A percentile compares a stretch with the other conserved stretches of the same genome.
Conservation (phyloP, 2,329 filamentous ascomycete species). For the Phaeoacremonium minimum region DNA sequence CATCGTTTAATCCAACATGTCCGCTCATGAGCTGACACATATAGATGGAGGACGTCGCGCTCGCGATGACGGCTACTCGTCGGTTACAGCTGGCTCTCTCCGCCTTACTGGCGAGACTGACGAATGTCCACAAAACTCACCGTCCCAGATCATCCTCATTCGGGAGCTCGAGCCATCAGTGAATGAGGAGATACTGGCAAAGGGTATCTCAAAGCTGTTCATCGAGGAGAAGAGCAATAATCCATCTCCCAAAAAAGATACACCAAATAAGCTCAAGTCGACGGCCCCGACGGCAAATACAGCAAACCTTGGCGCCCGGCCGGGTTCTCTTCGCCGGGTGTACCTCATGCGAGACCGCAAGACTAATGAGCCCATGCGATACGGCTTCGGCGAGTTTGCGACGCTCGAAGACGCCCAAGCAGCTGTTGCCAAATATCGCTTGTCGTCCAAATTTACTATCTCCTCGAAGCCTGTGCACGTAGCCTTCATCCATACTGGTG, state of each 20-base stretch:
- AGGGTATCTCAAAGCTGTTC: slow-evolving; percentile 70
- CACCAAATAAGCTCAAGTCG: slow-evolving; percentile 51
- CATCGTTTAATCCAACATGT: too few species aligned
- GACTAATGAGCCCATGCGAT: slow-evolving; percentile 71
- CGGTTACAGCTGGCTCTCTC: neutral
- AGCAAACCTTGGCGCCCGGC: slow-evolving; percentile 63
- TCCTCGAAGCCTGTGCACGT: slow-evolving; percentile 67
- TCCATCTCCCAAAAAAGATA: slow-evolving; percentile 38
- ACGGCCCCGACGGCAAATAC: slow-evolving; percentile 51
- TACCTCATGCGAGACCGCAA: slow-evolving; percentile 71
- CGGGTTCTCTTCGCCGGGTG: slow-evolving; percentile 71
- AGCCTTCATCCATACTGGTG: slow-evolving; percentile 77
- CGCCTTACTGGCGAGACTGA: slow-evolving; percentile 36
- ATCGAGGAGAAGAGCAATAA: slow-evolving; percentile 43
- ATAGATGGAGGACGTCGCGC: too few species aligned
- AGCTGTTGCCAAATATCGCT: slow-evolving; percentile 67
- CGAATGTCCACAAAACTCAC: slow-evolving; percentile 40
- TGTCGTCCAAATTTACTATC: slow-evolving; percentile 72
- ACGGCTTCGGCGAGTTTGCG: slow-evolving; percentile 81
- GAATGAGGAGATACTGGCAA: slow-evolving; percentile 67
- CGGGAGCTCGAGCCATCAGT: slow-evolving; percentile 67
- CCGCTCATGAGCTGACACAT: too few species aligned
- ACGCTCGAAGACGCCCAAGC: slow-evolving; percentile 71
- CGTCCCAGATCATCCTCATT: slow-evolving; percentile 73
- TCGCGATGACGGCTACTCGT: too few species aligned